Evolutionary conservation across 2,329 filamentous ascomycete genomes (phyloP), one percentile per base, ranked within the genome.

Genomic region (Hirsutella rhossiliensis): DNA sequence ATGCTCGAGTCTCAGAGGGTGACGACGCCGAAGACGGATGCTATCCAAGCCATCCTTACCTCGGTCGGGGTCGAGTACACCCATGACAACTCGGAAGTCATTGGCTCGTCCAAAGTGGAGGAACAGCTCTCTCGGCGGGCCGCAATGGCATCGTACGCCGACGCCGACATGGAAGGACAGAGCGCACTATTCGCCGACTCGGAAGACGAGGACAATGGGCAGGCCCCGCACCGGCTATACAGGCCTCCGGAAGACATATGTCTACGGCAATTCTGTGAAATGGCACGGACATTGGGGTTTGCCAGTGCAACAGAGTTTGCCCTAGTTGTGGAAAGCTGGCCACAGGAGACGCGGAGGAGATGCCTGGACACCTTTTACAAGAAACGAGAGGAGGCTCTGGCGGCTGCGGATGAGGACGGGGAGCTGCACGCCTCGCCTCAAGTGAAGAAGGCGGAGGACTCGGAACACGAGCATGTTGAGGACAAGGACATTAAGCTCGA

Each of bases 51-150:
- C 2, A 97, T 98, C 48, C 76, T 98, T 1, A 80, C 86, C 3
- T 79, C 82, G 8, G 88, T 86, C 0, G 92, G 92, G 2, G 89
- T 98, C 0, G 82, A 92, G 56, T 98, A 98, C 60, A 94, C 88
- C 0, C 92, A 98, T 57, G 85, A 97, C 54, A 98, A 98, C 59
- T 87, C 86, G 1, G 89, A 98, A 62, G 89, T 98, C 13, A 78
- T 98, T 45, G 92, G 92, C 11, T 83, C 87, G 1, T 92, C 84
- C n/a, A 87, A 84, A 52, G 76, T 96, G n/a, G 92, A 98, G 64
- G 83, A 85, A 50, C 78, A 82, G 45, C 75, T 98, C 5, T 89
- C 84, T 39, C 80, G 81, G 18, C 79, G 78, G 37, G 92, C 90
- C 5, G 79, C 83, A 56, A 71, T 82, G 55, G 68, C 69, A 0